Evolutionary conservation across 129 eudicot species (phyloP).

Genomic region (Ambrosia trifida): DNA sequence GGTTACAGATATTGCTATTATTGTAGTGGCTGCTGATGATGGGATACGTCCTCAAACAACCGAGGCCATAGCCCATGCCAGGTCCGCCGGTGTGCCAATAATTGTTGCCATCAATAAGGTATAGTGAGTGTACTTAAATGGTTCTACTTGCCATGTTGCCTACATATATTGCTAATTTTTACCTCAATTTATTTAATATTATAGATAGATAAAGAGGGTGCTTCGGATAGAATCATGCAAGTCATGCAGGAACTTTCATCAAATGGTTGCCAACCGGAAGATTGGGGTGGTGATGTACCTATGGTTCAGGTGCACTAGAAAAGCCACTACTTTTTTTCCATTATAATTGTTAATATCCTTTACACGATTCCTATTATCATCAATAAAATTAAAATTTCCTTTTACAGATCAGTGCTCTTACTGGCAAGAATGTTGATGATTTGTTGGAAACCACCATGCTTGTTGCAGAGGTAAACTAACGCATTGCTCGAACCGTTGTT

Average conservation of each 20-base stretch:
- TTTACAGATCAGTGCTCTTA: slow-evolving; percentile 90
- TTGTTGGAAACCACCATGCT: slow-evolving; percentile 90
- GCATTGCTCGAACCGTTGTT: not conserved
- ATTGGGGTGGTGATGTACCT: slow-evolving; percentile 96
- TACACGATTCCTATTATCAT: slow-evolving; percentile 2
- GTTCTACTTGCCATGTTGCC: not conserved
- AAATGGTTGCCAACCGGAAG: slow-evolving; percentile 87
- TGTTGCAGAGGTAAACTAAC: slow-evolving; percentile 81
- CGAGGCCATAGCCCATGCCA: slow-evolving; percentile 99
- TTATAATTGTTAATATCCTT: not conserved
- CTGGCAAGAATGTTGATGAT: slow-evolving; percentile 80
- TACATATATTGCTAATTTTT: not conserved
- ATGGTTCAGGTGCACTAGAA: slow-evolving; percentile 73
- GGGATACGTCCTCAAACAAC: slow-evolving; percentile 91
- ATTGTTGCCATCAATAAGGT: slow-evolving; percentile 90
- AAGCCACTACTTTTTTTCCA: slow-evolving; percentile 20
- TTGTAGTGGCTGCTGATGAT: slow-evolving; percentile 99
- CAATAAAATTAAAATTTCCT: not conserved
- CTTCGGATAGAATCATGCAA: slow-evolving; percentile 85
- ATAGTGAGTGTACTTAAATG: slow-evolving; percentile 13
- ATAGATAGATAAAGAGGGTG: slow-evolving; percentile 95
- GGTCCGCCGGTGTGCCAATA: slow-evolving; percentile 94
- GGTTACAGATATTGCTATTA: slow-evolving; percentile 94
- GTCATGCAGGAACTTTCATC: slow-evolving; percentile 94
- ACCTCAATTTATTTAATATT: slow-evolving; percentile 15